Base-by-base conservation (phyloP, 495 filamentous ascomycete species). In the Trichoderma gamsii region DNA sequence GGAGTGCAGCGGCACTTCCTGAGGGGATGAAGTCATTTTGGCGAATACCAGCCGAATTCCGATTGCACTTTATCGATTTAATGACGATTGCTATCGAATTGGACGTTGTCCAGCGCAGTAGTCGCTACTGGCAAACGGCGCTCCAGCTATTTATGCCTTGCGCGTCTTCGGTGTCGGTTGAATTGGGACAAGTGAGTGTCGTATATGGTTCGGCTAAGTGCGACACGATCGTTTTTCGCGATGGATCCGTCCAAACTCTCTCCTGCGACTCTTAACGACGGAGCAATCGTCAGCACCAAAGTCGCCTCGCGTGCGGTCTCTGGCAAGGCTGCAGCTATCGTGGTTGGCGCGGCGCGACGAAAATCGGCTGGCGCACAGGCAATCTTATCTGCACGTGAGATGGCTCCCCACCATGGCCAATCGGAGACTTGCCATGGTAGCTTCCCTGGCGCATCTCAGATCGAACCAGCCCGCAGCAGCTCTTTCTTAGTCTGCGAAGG, bases 1-100 rank as follows among this genome's bases (percentile, higher is more conserved):
- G 29, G 68, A 69, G 65, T 79, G 78, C 41, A 66, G n/a, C 6
- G 65, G 65, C 41, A 46, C 65, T n/a, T 66, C 65, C 27, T 66
- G 65, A 13, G 65, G 65, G n/a, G 65, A 32, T 4, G 56, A 61
- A 29, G 56, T 61, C 56, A 61, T 61, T 13, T 61, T 61, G 25
- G 27, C 23, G 56, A 32, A 32, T 15, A 18, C 4, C 27, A 13
- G 56, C 27, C 25, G 27, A 29, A 21, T 7, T 11, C 35, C 25
- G 0, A 2, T 21, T 18, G n/a, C 27, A 18, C 64, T 41, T 9
- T 43, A 18, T 18, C 21, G 25, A 43, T 13, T 2, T 43, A 11
- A 16, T 16, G 38, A n/a, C 18, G 61, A 29, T 38, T 23, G 7
- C 4, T 52, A 23, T 25, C 18, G 49, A 23, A 23, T 52, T 52